Conservation (phyloP, 163 green algal species). For the Trebouxiophyceae sp. region DNA sequence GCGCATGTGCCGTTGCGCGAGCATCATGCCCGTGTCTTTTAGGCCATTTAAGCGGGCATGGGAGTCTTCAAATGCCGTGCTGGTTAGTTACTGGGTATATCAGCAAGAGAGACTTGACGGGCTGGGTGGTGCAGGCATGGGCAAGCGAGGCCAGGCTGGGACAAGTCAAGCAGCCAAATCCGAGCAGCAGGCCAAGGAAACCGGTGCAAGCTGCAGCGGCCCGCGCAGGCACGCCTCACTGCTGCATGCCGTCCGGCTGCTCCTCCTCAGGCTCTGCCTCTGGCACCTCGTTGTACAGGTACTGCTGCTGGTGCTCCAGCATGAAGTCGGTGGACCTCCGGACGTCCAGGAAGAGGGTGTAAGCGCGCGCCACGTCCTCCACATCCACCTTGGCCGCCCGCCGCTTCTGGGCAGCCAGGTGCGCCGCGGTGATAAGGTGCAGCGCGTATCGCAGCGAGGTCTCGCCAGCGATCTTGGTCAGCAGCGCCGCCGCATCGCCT, state of each 20-base stretch:
- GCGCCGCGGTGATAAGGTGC: constrained; percentile 88
- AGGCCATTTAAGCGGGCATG: too few species aligned
- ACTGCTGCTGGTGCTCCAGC: constrained; percentile 81
- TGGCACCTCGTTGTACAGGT: constrained; percentile 95
- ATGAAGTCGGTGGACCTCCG: constrained; percentile 76
- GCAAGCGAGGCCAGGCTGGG: too few species aligned
- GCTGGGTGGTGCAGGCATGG: too few species aligned
- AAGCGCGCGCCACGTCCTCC: constrained; percentile 89
- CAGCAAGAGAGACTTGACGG: too few species aligned
- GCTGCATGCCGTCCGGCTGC: background rate
- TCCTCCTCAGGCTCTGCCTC: background rate
- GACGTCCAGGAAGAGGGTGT: constrained; percentile 95
- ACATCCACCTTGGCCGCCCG: constrained; percentile 57
- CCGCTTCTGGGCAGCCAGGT: constrained; percentile 74
- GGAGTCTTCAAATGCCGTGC: too few species aligned
- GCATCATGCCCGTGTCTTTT: too few species aligned
- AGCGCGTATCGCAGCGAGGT: constrained; percentile 90
- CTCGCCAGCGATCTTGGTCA: constrained; percentile 91
- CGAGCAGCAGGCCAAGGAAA: too few species aligned
- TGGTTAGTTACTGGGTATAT: too few species aligned
- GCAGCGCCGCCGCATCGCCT: constrained; percentile 87
- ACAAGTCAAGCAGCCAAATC: too few species aligned
- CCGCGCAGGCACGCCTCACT: too few species aligned
- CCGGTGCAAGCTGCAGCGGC: too few species aligned
- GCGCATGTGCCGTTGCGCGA: too few species aligned